Percentiles rank a stretch among this genome's conserved stretches.
Evolutionary conservation across 768 basidiomycete species (phyloP).

Genomic region (Tremella fuciformis): DNA sequence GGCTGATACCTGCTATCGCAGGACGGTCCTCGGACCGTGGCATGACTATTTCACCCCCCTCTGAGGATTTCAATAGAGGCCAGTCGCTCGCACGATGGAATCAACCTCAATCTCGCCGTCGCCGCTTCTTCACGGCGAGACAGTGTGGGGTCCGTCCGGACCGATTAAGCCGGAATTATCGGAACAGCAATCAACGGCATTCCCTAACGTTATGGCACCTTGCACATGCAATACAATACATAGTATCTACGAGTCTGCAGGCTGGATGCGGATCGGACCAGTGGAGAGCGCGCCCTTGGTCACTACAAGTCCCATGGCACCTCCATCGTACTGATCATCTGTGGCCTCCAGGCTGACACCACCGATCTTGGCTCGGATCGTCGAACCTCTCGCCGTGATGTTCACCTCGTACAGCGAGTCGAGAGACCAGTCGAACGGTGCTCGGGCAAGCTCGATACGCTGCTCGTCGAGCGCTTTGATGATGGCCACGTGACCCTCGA

Average conservation of each 20-base stretch:
- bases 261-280: not conserved
- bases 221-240: too few species aligned
- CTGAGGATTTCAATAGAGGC: too few species aligned
- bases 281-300: slow-evolving; percentile 5
- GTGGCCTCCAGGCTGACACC: not conserved
- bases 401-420: not conserved
- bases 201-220: too few species aligned
- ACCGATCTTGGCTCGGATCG: slow-evolving; percentile 3
- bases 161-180: too few species aligned
- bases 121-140: too few species aligned
- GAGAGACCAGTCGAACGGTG: slow-evolving; percentile 6
- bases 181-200: too few species aligned
- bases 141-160: too few species aligned
- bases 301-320: slow-evolving; percentile 6
- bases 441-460: not conserved
- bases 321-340: not conserved
- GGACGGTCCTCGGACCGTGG: too few species aligned
- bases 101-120: too few species aligned
- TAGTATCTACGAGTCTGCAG: not conserved
- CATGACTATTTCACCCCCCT: too few species aligned
- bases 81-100: too few species aligned
- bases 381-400: not conserved
- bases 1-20: too few species aligned
- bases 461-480: slow-evolving; percentile 8
- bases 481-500: slow-evolving; percentile 6